phyloP scores from a whole-genome alignment of 1,284 basidiomycete genomes.

The Microbotryomycetes sp. region DNA sequence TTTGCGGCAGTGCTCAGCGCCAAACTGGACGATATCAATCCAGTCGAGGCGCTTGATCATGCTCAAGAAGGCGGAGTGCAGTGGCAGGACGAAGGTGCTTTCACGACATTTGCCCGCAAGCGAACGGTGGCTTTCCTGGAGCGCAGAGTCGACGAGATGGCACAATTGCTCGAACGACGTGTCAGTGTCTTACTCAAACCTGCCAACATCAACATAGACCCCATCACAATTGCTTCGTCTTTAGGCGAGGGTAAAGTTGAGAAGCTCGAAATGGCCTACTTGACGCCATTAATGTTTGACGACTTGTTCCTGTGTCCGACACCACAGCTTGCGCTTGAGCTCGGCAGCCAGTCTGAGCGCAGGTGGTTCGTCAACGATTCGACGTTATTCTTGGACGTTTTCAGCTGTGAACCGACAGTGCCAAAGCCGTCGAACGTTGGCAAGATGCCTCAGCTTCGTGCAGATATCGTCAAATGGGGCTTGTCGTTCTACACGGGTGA shows the following conservation, averaged over 20 bases:
- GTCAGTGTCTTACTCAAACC: constrained; percentile 45
- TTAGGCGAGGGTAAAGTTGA: constrained; percentile 1
- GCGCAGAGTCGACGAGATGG: constrained; percentile 40
- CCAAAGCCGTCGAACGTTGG: constrained; percentile 16
- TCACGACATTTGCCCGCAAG: constrained; percentile 45
- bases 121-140: constrained; percentile 43
- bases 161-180: not conserved
- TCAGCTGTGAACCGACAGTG: constrained; percentile 35
- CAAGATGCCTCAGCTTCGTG: constrained; percentile 15
- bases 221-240: not conserved
- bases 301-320: constrained; percentile 50
- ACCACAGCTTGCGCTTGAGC: constrained; percentile 44
- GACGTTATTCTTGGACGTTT: constrained; percentile 44
- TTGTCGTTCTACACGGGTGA: not conserved
- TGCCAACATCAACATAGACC: constrained; percentile 39
- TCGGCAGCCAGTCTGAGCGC: constrained; percentile 35
- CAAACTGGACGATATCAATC: constrained; percentile 32
- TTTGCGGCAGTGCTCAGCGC: constrained; percentile 38
- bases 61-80: constrained; percentile 45
- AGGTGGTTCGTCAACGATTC: constrained; percentile 41
- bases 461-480: constrained; percentile 7
- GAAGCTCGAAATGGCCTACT: constrained; percentile 48
- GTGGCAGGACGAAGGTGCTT: constrained; percentile 46
- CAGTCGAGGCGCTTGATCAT: constrained; percentile 5
- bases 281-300: constrained; percentile 52